Evolutionary conservation across 768 basidiomycete species (phyloP).

Genomic region (Rhodocollybia butyracea): DNA sequence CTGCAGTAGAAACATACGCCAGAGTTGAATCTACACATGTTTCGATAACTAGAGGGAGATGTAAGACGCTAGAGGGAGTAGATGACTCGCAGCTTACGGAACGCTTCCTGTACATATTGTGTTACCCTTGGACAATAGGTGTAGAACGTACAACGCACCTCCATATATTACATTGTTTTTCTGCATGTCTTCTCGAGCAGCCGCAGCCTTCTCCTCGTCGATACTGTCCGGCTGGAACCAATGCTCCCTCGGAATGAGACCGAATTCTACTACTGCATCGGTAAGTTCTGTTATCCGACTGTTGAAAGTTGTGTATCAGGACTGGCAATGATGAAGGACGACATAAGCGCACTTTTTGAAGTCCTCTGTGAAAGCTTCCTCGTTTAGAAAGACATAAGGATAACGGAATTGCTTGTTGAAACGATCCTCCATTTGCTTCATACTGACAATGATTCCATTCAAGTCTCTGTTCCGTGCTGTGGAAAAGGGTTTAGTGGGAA

Average conservation of each 20-base stretch:
- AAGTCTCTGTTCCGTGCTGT: conserved; percentile 60
- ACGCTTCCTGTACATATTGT: conserved; percentile 59
- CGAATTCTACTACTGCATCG: conserved; percentile 63
- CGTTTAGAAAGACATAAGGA: conserved; percentile 87
- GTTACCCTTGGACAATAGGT: not conserved
- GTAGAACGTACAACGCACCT: conserved; percentile 34
- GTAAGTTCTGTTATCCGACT: conserved; percentile 61
- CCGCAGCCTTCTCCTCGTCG: conserved; percentile 67
- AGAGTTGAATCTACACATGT: conserved; percentile 97
- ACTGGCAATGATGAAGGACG: not conserved
- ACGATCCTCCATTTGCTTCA: conserved; percentile 80
- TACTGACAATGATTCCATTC: conserved; percentile 55
- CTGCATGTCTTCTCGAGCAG: conserved; percentile 65
- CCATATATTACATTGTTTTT: conserved; percentile 66
- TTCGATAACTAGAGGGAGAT: conserved; percentile 58
- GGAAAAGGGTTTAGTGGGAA: conserved; percentile 1
- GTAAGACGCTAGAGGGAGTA: not conserved
- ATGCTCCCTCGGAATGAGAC: conserved; percentile 71
- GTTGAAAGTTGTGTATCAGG: not conserved
- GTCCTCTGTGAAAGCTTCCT: conserved; percentile 64
- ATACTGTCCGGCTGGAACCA: conserved; percentile 82
- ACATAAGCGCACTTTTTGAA: conserved; percentile 57
- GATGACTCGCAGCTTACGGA: conserved; percentile 45
- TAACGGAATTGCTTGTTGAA: conserved; percentile 89
- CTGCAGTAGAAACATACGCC: conserved; percentile 50